These are phyloP conservation scores for Pythium coloratum DNA, from an alignment of 352 stramenopile species.

Conservation along the genomic window DNA sequence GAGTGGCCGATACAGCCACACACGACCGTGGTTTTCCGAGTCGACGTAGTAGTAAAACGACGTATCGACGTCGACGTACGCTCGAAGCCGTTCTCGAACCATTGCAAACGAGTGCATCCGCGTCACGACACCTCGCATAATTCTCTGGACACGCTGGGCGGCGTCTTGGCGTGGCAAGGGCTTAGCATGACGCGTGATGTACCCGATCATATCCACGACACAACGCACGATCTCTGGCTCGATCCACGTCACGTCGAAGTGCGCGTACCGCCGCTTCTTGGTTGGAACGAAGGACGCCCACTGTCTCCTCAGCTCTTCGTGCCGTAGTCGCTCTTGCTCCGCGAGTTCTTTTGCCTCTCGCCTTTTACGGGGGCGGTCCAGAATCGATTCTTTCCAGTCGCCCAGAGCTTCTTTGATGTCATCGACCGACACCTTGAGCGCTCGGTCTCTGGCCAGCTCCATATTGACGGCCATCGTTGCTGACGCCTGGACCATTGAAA, in stretches of 20 bases:
- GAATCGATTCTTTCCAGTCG: conserved; percentile 60
- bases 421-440: conserved; percentile 45
- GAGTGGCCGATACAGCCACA: conserved; percentile 48
- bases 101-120: conserved; percentile 35
- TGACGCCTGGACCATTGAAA: conserved; percentile 28
- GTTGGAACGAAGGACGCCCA: conserved; percentile 38
- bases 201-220: conserved; percentile 43
- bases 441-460: conserved; percentile 51
- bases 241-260: conserved; percentile 64
- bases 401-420: conserved; percentile 45
- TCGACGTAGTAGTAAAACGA: conserved; percentile 67
- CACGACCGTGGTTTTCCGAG: conserved; percentile 24
- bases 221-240: conserved; percentile 61
- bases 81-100: conserved; percentile 41
- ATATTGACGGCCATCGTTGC: conserved; percentile 36
- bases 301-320: conserved; percentile 21
- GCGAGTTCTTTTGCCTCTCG: conserved; percentile 27
- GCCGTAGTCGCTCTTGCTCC: conserved; percentile 14
- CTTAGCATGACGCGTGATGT: conserved; percentile 28
- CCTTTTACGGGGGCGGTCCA: conserved; percentile 34
- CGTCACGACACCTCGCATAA: conserved; percentile 42
- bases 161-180: conserved; percentile 46
- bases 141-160: conserved; percentile 57
- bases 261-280: conserved; percentile 46
- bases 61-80: conserved; percentile 45